These are phyloP conservation scores for Coniosporium apollinis DNA, from an alignment of 495 filamentous ascomycete genomes.

Conservation along the genomic window DNA sequence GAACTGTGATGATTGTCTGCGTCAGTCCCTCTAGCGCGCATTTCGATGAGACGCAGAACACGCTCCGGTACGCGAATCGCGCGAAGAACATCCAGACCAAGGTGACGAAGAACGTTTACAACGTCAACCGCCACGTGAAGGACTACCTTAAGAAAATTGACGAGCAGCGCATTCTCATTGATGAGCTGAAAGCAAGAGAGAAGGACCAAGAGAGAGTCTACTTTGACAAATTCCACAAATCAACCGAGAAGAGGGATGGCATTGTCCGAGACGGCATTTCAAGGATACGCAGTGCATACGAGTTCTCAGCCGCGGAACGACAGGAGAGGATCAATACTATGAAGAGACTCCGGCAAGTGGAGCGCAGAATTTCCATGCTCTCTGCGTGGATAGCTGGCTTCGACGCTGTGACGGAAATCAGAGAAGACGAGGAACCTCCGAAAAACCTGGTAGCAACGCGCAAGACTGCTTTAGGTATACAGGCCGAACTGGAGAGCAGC, in stretches of 20 bases:
- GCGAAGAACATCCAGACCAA: constrained; percentile 99
- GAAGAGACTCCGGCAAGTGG: constrained; percentile 70
- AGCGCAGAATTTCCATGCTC: constrained; percentile 66
- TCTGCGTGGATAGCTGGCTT: constrained; percentile 89
- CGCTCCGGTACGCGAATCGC: constrained; percentile 88
- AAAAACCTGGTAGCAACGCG: constrained; percentile 56
- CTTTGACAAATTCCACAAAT: constrained; percentile 79
- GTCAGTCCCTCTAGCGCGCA: constrained; percentile 92
- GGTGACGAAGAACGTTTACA: constrained; percentile 94
- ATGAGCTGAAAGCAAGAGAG: constrained; percentile 81
- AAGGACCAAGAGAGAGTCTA: constrained; percentile 77
- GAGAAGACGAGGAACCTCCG: constrained; percentile 50
- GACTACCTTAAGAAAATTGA: constrained; percentile 97
- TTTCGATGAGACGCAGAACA: constrained; percentile 98
- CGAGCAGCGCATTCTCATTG: constrained; percentile 83
- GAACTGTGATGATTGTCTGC: constrained; percentile 99
- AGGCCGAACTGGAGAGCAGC: constrained; percentile 74
- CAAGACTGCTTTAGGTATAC: constrained; percentile 72
- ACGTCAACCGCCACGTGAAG: constrained; percentile 98
- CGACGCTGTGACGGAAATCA: constrained; percentile 57
- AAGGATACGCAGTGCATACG: constrained; percentile 68
- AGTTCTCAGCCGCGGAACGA: constrained; percentile 61
- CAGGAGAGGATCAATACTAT: constrained; percentile 62
- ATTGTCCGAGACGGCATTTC: constrained; percentile 67
- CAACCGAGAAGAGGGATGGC: constrained; percentile 62